phyloP scores from a whole-genome alignment of 352 stramenopile genomes.

The Globisporangium cylindrosporum region DNA sequence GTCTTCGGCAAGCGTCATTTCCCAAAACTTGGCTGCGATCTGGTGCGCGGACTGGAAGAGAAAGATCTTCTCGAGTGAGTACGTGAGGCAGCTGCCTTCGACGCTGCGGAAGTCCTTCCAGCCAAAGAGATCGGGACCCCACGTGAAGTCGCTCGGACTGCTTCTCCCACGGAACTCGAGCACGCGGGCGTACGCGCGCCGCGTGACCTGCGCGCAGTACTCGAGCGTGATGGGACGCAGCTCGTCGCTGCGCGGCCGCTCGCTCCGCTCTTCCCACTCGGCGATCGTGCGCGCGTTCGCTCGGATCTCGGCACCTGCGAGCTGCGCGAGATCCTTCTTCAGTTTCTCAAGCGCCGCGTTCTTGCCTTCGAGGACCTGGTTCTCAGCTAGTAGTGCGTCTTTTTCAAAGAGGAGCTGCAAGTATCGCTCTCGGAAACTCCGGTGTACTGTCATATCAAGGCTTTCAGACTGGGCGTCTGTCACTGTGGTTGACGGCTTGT shows the following conservation, averaged over 20 bases:
- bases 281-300: neutral
- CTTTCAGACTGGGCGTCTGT: neutral
- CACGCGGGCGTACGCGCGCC: constrained; percentile 1
- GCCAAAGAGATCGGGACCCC: constrained; percentile 17
- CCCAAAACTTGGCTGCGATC: constrained; percentile 13
- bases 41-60: neutral
- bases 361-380: neutral
- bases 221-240: constrained; percentile 1
- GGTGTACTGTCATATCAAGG: neutral
- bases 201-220: constrained; percentile 16
- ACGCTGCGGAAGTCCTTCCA: constrained; percentile 15
- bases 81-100: constrained; percentile 11
- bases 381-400: neutral
- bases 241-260: neutral
- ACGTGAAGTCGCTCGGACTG: constrained; percentile 4
- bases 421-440: neutral
- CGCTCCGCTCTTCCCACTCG: constrained; percentile 11
- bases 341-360: neutral
- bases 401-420: neutral
- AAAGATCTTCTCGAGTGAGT: constrained; percentile 20
- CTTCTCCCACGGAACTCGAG: neutral
- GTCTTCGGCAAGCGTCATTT: neutral
- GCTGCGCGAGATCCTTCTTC: neutral
- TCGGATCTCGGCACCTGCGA: constrained; percentile 6
- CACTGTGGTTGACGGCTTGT: neutral